Conservation (phyloP, 2,329 filamentous ascomycete species). For the Cercospora sesami region DNA sequence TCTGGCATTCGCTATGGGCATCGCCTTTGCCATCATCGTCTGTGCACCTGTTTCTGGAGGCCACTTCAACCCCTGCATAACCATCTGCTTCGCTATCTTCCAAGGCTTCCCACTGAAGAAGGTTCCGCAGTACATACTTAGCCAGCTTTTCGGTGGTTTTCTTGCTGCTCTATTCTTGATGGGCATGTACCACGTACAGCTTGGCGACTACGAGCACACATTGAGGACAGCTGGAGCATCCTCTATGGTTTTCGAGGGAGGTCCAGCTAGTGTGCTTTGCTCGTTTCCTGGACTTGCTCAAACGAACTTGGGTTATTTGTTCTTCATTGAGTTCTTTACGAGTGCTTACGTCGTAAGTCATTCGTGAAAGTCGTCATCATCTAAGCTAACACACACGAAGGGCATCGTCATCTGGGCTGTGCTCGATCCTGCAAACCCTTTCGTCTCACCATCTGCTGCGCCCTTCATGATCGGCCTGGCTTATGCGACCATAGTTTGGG, state of each 20-base stretch:
- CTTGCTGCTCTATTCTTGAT: constrained; percentile 57
- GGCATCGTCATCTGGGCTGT: constrained; percentile 59
- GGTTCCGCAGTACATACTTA: constrained; percentile 58
- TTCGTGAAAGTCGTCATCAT: constrained; percentile 29
- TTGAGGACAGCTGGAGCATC: constrained; percentile 43
- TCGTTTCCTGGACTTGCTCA: constrained; percentile 54
- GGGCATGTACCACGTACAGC: constrained; percentile 58
- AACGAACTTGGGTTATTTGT: constrained; percentile 57
- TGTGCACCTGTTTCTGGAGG: constrained; percentile 55
- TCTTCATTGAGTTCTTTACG: constrained; percentile 62
- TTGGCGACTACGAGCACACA: constrained; percentile 45
- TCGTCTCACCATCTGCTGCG: constrained; percentile 50
- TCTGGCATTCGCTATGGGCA: constrained; percentile 57
- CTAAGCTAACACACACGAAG: background rate
- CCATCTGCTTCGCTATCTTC: constrained; percentile 49
- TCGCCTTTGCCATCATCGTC: constrained; percentile 60
- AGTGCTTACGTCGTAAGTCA: constrained; percentile 52
- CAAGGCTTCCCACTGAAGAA: constrained; percentile 62
- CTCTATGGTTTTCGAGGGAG: constrained; percentile 47
- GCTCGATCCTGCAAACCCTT: constrained; percentile 60
- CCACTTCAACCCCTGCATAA: constrained; percentile 42
- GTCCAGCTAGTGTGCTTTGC: constrained; percentile 56
- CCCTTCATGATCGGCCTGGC: constrained; percentile 59
- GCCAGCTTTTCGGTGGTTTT: constrained; percentile 58
- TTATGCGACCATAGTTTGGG: constrained; percentile 56